Conservation (phyloP, 495 filamentous ascomycete species). For the Trichoderma asperelloides region DNA sequence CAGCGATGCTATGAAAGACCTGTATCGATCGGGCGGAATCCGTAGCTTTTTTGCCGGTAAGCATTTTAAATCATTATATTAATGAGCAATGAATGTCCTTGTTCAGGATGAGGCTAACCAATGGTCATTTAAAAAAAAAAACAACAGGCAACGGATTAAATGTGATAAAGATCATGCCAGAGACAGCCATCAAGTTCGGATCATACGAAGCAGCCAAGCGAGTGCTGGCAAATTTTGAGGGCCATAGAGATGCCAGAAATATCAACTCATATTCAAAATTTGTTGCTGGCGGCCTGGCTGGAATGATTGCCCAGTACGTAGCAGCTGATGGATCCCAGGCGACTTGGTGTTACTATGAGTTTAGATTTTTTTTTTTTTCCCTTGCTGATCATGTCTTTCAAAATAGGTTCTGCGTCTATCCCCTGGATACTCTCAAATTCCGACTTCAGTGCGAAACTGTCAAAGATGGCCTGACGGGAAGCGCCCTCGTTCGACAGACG, state of each 20-base stretch:
- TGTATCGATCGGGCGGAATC: conserved; percentile 85
- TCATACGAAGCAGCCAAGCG: conserved; percentile 94
- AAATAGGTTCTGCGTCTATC: conserved; percentile 79
- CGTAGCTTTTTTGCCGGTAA: conserved; percentile 90
- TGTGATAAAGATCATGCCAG: conserved; percentile 94
- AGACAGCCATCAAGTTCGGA: conserved; percentile 94
- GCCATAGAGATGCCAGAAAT: conserved; percentile 69
- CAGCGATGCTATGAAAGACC: conserved; percentile 55
- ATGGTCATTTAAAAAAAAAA: no score
- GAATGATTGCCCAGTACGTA: conserved; percentile 72
- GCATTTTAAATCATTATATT: conserved; percentile 12
- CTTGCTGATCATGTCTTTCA: conserved; percentile 26
- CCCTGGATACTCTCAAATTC: conserved; percentile 95
- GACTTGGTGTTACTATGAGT: conserved; percentile 22
- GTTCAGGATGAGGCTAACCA: neutral
- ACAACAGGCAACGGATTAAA: conserved; percentile 84
- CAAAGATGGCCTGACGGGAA: conserved; percentile 72
- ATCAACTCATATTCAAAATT: conserved; percentile 83
- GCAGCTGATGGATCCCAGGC: neutral
- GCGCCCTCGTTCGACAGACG: conserved; percentile 72
- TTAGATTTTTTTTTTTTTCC: neutral
- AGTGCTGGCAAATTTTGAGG: conserved; percentile 75
- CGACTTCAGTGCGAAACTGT: conserved; percentile 91
- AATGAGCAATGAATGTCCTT: neutral
- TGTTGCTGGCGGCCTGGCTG: conserved; percentile 78